Evolutionary conservation across 805 yeast genomes (phyloP), one percentile per base, ranked within the genome.

Genomic region (Yarrowia deformans): DNA sequence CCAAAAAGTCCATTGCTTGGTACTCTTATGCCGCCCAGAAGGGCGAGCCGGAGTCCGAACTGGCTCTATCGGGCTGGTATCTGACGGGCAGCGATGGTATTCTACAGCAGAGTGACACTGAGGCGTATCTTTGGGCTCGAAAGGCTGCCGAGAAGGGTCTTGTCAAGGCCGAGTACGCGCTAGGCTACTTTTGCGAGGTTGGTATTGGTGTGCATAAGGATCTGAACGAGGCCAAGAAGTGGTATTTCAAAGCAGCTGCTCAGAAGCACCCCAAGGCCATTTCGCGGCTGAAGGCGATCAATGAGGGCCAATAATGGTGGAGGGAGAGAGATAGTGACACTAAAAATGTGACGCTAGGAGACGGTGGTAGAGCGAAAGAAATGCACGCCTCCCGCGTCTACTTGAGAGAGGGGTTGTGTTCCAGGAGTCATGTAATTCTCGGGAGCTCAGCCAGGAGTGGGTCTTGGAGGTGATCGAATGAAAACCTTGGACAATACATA

Each of bases 1-100:
- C 90, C 6, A 80, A 82, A 68, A 83, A 85, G 71, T 85, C 90
- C 9, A 83, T 90, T 61, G 89, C 89, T 14, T 90, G 94, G 93
- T 90, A 90, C 77, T 81, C 88, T 10, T 81, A 85, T 68, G 88
- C 91, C 3, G 91, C 93, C 58, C 83, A 81, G 52, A 81, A 83
- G 70, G 89, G 88, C 16, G 88, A 89, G 73, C 82, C 88, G 0
- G 85, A 88, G 74, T 88, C 91, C 3, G 89, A 90, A 75, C 81
- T 90, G 75, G 91, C 91, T 0, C 78, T 90, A 43, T 85, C 90
- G 70, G 93, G 93, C 18, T 90, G 95, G 95, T 90, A 88, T 75
- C 81, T 90, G 69, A 89, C 94, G 0, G 95, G 95, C 0, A 86
- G 88, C 0, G 83, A 82, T 16, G 87, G 85, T 0, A 81, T 88